Conservation (phyloP, 805 yeast species). For the Tanozyma kutaoensis region DNA sequence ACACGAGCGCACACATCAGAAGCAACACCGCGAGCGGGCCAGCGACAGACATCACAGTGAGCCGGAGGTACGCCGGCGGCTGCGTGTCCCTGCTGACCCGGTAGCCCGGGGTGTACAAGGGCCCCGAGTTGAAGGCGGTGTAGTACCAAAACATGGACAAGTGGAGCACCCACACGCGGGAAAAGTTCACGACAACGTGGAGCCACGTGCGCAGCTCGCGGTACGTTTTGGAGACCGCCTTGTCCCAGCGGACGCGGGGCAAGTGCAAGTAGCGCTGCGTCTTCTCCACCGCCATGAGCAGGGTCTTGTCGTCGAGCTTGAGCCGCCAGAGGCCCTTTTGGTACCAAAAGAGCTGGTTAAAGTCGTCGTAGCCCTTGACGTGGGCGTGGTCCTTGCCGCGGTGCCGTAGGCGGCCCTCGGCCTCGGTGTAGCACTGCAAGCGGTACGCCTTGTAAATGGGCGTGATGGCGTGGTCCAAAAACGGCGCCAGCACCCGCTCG, state of each 20-base stretch:
- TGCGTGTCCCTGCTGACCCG: conserved; percentile 38
- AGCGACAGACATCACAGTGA: conserved; percentile 52
- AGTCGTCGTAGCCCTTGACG: conserved; percentile 79
- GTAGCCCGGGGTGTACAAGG: conserved; percentile 50
- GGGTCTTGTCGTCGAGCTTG: conserved; percentile 25
- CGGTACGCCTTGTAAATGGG: conserved; percentile 41
- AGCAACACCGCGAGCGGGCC: conserved; percentile 47
- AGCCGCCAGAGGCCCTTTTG: conserved; percentile 53
- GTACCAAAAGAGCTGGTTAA: conserved; percentile 83
- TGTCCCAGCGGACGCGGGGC: conserved; percentile 49
- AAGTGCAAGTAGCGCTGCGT: conserved; percentile 43
- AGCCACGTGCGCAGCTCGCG: conserved; percentile 66
- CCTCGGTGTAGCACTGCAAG: conserved; percentile 21
- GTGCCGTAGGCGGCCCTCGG: conserved; percentile 30
- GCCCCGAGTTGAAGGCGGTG: conserved; percentile 54
- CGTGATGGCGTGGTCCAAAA: conserved; percentile 56
- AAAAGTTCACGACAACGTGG: conserved; percentile 61
- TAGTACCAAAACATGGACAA: conserved; percentile 66
- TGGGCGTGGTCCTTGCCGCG: conserved; percentile 61
- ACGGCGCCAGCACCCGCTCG: conserved; percentile 7
- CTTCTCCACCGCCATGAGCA: conserved; percentile 40
- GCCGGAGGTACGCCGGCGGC: conserved; percentile 42
- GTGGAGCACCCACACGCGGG: conserved; percentile 49
- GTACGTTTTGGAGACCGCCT: conserved; percentile 62
- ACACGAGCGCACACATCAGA: conserved; percentile 39